A percentile compares a stretch with the other conserved stretches of the same genome.
Evolutionary conservation across 345 rosid genomes (phyloP).

Genomic region (Populus euphratica): DNA sequence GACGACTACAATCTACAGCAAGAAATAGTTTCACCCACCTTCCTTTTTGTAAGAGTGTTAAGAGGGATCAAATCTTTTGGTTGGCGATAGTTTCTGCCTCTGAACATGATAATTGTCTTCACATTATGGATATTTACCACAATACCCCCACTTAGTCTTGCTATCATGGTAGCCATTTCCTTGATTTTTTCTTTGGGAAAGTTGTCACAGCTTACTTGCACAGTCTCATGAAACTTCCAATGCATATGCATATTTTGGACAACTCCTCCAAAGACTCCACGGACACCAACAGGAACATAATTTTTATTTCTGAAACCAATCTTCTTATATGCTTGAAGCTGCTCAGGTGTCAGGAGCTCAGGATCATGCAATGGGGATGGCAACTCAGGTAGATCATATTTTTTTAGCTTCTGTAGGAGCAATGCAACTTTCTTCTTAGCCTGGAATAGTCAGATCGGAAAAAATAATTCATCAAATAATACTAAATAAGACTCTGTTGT

Average conservation of each 20-base stretch:
- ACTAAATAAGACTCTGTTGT: neutral
- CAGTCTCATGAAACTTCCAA: conserved; percentile 99
- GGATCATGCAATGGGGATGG: conserved; percentile 88
- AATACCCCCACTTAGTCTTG: conserved; percentile 88
- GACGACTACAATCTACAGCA: neutral
- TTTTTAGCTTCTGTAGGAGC: conserved; percentile 86
- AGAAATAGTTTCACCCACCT: conserved; percentile 42
- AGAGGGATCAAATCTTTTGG: conserved; percentile 90
- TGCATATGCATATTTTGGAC: conserved; percentile 98
- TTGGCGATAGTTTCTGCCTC: conserved; percentile 96
- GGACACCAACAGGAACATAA: conserved; percentile 94
- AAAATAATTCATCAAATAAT: neutral
- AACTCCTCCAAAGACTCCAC: conserved; percentile 98
- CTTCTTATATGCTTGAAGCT: conserved; percentile 78
- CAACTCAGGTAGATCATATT: conserved; percentile 85
- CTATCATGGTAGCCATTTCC: conserved; percentile 91
- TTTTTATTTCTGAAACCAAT: conserved; percentile 86
- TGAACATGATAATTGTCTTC: conserved; percentile 93
- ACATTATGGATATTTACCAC: conserved; percentile 80
- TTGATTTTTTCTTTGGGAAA: conserved; percentile 89
- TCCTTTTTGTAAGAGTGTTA: conserved; percentile 90
- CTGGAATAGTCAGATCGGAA: conserved; percentile 34
- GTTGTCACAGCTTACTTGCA: conserved; percentile 94
- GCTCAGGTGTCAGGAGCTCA: conserved; percentile 79
- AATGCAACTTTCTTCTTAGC: conserved; percentile 95